These are phyloP conservation scores for Pythium phragmitis DNA, from an alignment of 352 stramenopile genomes.

Conservation along the genomic window DNA sequence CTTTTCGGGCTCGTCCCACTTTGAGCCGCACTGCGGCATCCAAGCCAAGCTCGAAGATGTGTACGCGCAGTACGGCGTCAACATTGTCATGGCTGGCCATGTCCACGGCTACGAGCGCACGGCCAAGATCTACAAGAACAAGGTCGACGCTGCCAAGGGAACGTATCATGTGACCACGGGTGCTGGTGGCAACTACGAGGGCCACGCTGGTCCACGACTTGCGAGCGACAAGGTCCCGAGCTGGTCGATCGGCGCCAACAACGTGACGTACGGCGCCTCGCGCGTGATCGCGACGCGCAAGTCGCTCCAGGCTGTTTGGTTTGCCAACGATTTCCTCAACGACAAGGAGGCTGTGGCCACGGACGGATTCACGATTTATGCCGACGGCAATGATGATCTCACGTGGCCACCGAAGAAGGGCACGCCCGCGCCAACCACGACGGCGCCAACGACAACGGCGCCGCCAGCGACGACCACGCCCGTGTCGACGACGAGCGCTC, in stretches of 20 bases:
- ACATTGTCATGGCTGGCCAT: conserved; percentile 47
- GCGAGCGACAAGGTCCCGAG: conserved; percentile 27
- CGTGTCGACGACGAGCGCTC: neutral
- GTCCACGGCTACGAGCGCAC: conserved; percentile 53
- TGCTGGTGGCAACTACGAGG: conserved; percentile 52
- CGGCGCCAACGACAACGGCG: conserved; percentile 5
- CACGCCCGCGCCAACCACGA: conserved; percentile 11
- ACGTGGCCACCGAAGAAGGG: conserved; percentile 29
- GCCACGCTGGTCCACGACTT: conserved; percentile 39
- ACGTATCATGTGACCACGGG: conserved; percentile 51
- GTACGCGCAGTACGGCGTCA: conserved; percentile 41
- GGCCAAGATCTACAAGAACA: conserved; percentile 52
- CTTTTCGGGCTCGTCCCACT: conserved; percentile 33
- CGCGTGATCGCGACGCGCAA: conserved; percentile 46
- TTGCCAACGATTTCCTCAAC: conserved; percentile 42
- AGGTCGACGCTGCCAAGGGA: conserved; percentile 35
- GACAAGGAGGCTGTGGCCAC: conserved; percentile 33
- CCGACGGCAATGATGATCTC: conserved; percentile 35
- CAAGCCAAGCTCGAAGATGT: conserved; percentile 45
- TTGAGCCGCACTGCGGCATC: conserved; percentile 45
- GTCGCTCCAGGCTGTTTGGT: conserved; percentile 45
- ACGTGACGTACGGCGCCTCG: conserved; percentile 45
- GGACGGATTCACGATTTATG: conserved; percentile 52
- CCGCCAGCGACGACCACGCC: conserved; percentile 2
- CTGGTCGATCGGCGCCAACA: conserved; percentile 44